These are phyloP conservation scores for Neostapfia colusana DNA, from an alignment of 176 grass and related monocot genomes.

Conservation along the genomic window DNA sequence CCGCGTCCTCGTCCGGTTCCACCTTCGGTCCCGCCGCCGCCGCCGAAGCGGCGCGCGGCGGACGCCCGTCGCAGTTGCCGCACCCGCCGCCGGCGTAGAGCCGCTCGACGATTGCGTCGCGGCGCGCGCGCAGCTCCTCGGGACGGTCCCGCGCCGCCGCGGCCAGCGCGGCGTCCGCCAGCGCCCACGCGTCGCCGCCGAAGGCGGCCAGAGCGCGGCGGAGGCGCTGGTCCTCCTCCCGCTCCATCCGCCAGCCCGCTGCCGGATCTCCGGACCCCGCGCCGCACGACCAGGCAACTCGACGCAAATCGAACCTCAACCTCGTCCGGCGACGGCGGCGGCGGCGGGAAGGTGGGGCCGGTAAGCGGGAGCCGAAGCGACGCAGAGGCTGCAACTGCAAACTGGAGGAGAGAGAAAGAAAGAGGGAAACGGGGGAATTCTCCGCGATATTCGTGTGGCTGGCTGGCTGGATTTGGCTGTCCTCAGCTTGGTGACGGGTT, in stretches of 20 bases:
- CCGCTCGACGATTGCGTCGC: constrained; percentile 61
- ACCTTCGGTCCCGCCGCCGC: constrained; percentile 23
- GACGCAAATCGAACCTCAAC: neutral
- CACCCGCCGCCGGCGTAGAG: constrained; percentile 51
- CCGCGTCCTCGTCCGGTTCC: neutral
- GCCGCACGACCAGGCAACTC: neutral
- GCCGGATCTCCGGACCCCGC: neutral
- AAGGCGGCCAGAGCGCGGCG: constrained; percentile 37
- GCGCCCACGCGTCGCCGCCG: constrained; percentile 57
- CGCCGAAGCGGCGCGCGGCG: constrained; percentile 19
- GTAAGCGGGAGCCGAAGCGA: constrained; percentile 11
- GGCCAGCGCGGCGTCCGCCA: constrained; percentile 59
- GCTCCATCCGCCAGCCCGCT: constrained; percentile 45
- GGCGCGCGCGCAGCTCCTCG: constrained; percentile 54
- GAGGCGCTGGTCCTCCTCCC: constrained; percentile 46
- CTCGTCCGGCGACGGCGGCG: neutral
- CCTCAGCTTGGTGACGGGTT: neutral
- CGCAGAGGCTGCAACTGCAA: neutral
- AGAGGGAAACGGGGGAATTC: neutral
- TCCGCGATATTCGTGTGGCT: constrained; percentile 10
- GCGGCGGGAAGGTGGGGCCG: neutral
- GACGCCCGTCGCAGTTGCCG: constrained; percentile 37
- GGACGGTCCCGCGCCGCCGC: constrained; percentile 52
- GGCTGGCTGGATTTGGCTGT: constrained; percentile 37
- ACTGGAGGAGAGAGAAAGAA: neutral